Evolutionary conservation across 2,329 filamentous ascomycete species (phyloP), one percentile per base, ranked within the genome.

Genomic region (Fonsecaea erecta): DNA sequence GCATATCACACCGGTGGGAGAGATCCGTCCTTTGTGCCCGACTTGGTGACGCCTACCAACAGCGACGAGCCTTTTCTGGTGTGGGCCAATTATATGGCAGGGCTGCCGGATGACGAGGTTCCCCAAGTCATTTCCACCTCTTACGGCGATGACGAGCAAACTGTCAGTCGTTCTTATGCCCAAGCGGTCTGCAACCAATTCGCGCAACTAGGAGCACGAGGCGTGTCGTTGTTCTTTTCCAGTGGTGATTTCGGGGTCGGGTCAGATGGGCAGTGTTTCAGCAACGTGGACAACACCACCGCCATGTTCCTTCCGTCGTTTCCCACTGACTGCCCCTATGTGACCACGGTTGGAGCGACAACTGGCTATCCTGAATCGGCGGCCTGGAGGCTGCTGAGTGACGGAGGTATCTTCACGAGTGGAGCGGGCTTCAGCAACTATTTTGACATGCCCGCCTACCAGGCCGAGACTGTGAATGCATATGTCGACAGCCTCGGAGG

Each of bases 81-180:
- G 5, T 68, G 66, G 66, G 58, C 65, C 28, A 64, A 64, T 16
- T 70, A 68, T 53, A 62, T 69, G 53, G 34, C 55, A 2, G 67
- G 59, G 7, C 52, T 65, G n/a, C 71, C 76, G 14, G 76, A 84
- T 64, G 71, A 75, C 0, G 62, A 67, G 24, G 78, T 90, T 1
- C 88, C 89, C 0, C 83, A 86, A 61, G 84, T 87, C 14, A 83
- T 90, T 71, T 84, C 82, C 60, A 86, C 85, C 16, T 89, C 86
- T 0, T 91, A 90, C 73, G 87, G 86, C 53, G 87, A 90, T 65
- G 83, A 86, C 59, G 88, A 91, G 75, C 85, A 89, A 71, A 83
- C 84, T 5, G 80, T 90, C 0, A 88, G 88, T 0, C 73, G 77
- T 2, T 82, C 83, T 9, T 91, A 90, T 72, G 85, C 86, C n/a